A percentile compares a stretch with the other conserved stretches of the same genome.
These are phyloP conservation scores for Eragrostis tef DNA, from an alignment of 202 grass and related monocot species.

Conservation along the genomic window DNA sequence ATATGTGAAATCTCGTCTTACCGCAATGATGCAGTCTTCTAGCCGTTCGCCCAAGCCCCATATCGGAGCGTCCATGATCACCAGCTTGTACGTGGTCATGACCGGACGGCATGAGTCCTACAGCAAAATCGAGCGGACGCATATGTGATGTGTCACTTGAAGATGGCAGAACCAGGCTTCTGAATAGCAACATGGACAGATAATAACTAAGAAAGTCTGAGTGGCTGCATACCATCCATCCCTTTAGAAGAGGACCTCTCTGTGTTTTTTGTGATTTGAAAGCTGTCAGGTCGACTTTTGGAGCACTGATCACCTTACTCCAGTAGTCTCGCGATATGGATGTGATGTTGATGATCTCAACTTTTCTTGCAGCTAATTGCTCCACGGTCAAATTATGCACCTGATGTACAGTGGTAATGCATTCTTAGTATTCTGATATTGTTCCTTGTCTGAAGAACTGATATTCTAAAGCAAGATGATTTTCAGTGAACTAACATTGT, in stretches of 20 bases:
- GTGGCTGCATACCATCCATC: slow-evolving; percentile 69
- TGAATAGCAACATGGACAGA: not conserved
- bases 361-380: slow-evolving; percentile 66
- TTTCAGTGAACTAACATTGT: slow-evolving; percentile 64
- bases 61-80: slow-evolving; percentile 75
- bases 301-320: slow-evolving; percentile 73
- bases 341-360: slow-evolving; percentile 77
- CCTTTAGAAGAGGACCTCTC: slow-evolving; percentile 69
- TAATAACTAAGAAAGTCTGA: not conserved
- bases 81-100: slow-evolving; percentile 85
- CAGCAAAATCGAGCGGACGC: not conserved
- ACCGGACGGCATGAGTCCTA: slow-evolving; percentile 74
- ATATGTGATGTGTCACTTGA: not conserved
- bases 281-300: slow-evolving; percentile 59
- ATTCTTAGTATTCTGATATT: slow-evolving; percentile 1
- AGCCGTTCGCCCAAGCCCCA: slow-evolving; percentile 79
- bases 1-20: slow-evolving; percentile 35
- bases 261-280: slow-evolving; percentile 74
- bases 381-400: slow-evolving; percentile 64
- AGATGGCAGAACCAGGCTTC: not conserved
- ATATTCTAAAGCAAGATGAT: not conserved
- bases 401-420: slow-evolving; percentile 42
- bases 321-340: slow-evolving; percentile 78
- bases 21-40: slow-evolving; percentile 71
- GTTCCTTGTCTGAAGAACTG: not conserved